Percentiles rank a stretch among this genome's conserved stretches.
These are phyloP conservation scores for Stachybotrys chlorohalonatus DNA, from an alignment of 2,329 filamentous ascomycete species.

Conservation along the genomic window DNA sequence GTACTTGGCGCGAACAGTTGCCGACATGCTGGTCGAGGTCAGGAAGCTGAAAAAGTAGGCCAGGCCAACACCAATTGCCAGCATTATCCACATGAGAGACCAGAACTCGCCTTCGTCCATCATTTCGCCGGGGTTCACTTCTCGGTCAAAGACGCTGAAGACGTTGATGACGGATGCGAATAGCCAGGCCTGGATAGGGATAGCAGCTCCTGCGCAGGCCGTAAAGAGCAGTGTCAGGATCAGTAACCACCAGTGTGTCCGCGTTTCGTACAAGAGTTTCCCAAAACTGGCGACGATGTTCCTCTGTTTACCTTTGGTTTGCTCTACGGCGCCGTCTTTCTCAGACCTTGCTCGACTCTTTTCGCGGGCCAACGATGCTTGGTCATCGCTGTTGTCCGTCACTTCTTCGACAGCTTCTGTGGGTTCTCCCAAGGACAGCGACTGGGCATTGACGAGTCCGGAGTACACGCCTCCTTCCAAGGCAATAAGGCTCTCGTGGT, in stretches of 20 bases:
- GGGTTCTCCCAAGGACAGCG: slow-evolving; percentile 43
- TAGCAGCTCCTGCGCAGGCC: slow-evolving; percentile 31
- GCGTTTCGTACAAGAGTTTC: slow-evolving; percentile 47
- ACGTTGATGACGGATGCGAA: slow-evolving; percentile 44
- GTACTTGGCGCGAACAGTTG: slow-evolving; percentile 42
- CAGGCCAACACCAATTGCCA: slow-evolving; percentile 43
- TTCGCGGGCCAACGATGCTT: slow-evolving; percentile 28
- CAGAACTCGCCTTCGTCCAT: slow-evolving; percentile 45
- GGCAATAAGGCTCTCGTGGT: slow-evolving; percentile 60
- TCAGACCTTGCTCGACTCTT: slow-evolving; percentile 35
- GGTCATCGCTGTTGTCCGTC: slow-evolving; percentile 26
- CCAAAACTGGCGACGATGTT: slow-evolving; percentile 46
- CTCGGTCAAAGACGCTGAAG: slow-evolving; percentile 41
- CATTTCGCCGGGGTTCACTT: slow-evolving; percentile 18
- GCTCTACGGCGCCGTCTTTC: slow-evolving; percentile 11
- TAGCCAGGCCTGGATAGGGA: slow-evolving; percentile 44
- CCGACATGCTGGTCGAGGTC: slow-evolving; percentile 34
- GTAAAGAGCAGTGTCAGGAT: slow-evolving; percentile 37
- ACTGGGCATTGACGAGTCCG: slow-evolving; percentile 56
- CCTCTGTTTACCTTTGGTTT: slow-evolving; percentile 20
- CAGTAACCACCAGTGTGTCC: slow-evolving; percentile 40
- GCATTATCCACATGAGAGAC: slow-evolving; percentile 55
- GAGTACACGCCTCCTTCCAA: slow-evolving; percentile 55
- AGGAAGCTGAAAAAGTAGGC: slow-evolving; percentile 37
- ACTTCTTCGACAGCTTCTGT: slow-evolving; percentile 24